Base-by-base conservation (phyloP, 768 basidiomycete species). In the Kwoniella dejecticola region DNA sequence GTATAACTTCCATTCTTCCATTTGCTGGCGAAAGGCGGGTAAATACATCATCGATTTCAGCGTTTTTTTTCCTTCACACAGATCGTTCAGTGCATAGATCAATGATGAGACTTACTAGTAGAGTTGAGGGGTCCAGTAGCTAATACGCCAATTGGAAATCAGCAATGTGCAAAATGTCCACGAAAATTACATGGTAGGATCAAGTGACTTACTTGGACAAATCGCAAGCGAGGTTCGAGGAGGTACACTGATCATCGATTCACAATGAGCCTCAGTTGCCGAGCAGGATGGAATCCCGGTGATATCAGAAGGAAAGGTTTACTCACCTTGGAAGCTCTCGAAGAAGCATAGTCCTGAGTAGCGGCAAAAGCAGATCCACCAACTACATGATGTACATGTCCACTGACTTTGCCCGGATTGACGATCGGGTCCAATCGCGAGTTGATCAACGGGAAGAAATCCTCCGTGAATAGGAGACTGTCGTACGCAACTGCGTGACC, bases 391-490 rank as follows among this genome's bases (percentile, higher is more conserved):
- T 80, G 79, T 2, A 74, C 68, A 36, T 80, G 79, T 0, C 50
- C 48, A 7, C 65, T 62, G n/a, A 79, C 59, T 23, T 33, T 27
- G 1, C 73, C 73, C 1, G 75, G 67, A 19, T 42, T 62, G 55
- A 80, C 65, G 52, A 80, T 77, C 7, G 75, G 64, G 58, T 80
- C 77, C 17, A 71, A 15, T 12, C 69, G 52, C 5, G 66, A 30
- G 24, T 40, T 52, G 27, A 60, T 64, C 2, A 66, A 41, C 26
- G 57, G 40, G 40, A 67, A 60, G 42, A 60, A 60, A 29, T 60
- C 58, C 15, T 60, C 58, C 4, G 58, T 60, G 41, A 60, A 60
- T 10, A 60, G 27, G n/a, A 60, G 41, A 40, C 21, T 44, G 24
- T 53, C 49, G 26, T 60, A 60, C 12, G 44, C 45, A 29, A n/a